These are phyloP conservation scores for Nemania sp. DNA, from an alignment of 2,329 filamentous ascomycete species.

Conservation along the genomic window DNA sequence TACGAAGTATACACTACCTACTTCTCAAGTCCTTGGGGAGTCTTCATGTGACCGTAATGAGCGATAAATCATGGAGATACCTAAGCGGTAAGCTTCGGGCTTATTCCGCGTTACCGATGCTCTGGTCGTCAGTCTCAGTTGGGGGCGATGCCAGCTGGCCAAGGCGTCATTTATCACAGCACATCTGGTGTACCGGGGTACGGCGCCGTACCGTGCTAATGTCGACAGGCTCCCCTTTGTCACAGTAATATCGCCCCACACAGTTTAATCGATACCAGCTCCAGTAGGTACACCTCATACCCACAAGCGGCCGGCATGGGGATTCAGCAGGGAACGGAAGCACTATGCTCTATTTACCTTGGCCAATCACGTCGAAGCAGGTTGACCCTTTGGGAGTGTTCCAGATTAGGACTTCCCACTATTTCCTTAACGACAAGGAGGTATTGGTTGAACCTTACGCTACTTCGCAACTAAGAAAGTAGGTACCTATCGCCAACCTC, in stretches of 20 bases:
- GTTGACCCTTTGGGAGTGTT: constrained; percentile 41
- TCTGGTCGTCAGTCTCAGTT: background rate
- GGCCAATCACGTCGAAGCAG: constrained; percentile 36
- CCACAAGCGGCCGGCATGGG: constrained; percentile 20
- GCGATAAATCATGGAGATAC: background rate
- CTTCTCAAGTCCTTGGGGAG: no score
- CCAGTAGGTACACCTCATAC: constrained; percentile 2
- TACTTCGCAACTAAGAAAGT: no score
- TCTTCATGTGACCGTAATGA: background rate
- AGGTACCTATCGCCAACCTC: no score
- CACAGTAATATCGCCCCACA: constrained; percentile 27
- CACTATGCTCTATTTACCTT: constrained; percentile 27
- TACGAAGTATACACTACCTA: no score
- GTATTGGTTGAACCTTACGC: no score
- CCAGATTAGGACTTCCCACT: constrained; percentile 36
- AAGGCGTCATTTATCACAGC: constrained; percentile 18
- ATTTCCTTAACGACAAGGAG: background rate
- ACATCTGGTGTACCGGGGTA: background rate
- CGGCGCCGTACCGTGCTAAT: constrained; percentile 6
- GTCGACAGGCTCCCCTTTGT: constrained; percentile 14
- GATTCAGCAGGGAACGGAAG: constrained; percentile 32
- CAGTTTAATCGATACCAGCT: constrained; percentile 26
- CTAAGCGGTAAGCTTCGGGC: constrained; percentile 1
- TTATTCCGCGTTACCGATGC: constrained; percentile 12
- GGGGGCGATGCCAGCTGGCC: constrained; percentile 11